Evolutionary conservation across 331 rosid species (phyloP), one percentile per base, ranked within the genome.

Genomic region (Cydonia oblonga): DNA sequence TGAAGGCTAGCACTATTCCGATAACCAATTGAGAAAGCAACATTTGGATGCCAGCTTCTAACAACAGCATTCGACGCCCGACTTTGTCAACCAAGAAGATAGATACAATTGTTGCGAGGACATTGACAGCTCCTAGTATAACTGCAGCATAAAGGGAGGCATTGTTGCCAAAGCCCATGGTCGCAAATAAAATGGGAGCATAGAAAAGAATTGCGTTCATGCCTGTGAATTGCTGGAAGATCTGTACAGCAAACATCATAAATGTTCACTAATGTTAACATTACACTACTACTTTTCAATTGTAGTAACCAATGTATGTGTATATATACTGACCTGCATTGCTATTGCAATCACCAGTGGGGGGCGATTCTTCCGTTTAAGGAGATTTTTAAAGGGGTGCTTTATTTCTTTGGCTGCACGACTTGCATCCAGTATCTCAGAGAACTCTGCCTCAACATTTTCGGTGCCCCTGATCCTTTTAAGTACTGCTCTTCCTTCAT

Each of bases 181-280:
- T 88, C 54, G 4, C 80, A 73, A 88, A 90, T 32, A 88, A 13
- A 7, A 88, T 93, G 0, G 92, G 89, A 3, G 96, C 90, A 9
- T 88, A 90, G 78, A 90, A 91, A 92, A 88, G 84, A 58, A 90
- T 88, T 2, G 95, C 96, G 1, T 91, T 88, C 71, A 91, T 91
- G 12, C 92, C 92, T 0, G 97, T 91, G 72, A 83, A 80, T 58
- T 87, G 97, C 59, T 91, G 96, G 87, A 91, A 91, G 32, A 91
- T 73, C 91, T 89, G 70, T 64, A 74, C 5, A 3, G n/a, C 13
- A 46, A 18, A 56, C 38, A 71, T 58, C 66, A 49, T 49, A 16
- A 49, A 16, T 49, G 9, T 16, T 18, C 16, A 16, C 54, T 49
- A 49, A 16, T 49, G 9, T 16, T 18, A 49, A 16, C 54, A 49